Conservation (phyloP, 2,329 filamentous ascomycete species). For the Exophiala aquamarina region DNA sequence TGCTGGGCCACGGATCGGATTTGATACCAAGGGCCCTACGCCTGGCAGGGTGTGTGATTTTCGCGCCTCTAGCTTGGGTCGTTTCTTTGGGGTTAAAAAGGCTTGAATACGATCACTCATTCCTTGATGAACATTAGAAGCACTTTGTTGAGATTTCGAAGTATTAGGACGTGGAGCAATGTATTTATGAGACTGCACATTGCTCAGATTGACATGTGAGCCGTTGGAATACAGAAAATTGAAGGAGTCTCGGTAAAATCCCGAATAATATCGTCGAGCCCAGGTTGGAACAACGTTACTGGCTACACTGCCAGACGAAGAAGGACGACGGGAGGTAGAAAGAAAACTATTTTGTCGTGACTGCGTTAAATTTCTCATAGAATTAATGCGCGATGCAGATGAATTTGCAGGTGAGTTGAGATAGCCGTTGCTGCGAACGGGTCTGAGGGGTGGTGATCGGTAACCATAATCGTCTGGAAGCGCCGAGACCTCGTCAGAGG, state of each 20-base stretch:
- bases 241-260: conserved; percentile 27
- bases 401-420: conserved; percentile 15
- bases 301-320: conserved; percentile 47
- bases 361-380: conserved; percentile 26
- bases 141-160: conserved; percentile 19
- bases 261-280: conserved; percentile 63
- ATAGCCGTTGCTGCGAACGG: conserved; percentile 18
- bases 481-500: conserved; percentile 28
- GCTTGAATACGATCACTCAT: conserved; percentile 16
- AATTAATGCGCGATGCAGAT: conserved; percentile 25
- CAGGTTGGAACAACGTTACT: conserved; percentile 45
- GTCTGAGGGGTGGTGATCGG: conserved; percentile 21
- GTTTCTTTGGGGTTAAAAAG: conserved; percentile 9
- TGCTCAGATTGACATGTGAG: conserved; percentile 18
- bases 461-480: conserved; percentile 23
- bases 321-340: conserved; percentile 23
- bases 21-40: conserved; percentile 27
- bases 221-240: conserved; percentile 21
- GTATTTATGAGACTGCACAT: conserved; percentile 18
- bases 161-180: conserved; percentile 27
- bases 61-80: conserved; percentile 23
- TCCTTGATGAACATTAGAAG: conserved; percentile 16
- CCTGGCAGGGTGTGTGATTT: conserved; percentile 28
- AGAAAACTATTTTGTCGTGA: conserved; percentile 35
- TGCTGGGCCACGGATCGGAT: conserved; percentile 21